A percentile compares a stretch with the other conserved stretches of the same genome.
These are phyloP conservation scores for Kurtzmaniella fragi DNA, from an alignment of 805 yeast species.

Conservation along the genomic window DNA sequence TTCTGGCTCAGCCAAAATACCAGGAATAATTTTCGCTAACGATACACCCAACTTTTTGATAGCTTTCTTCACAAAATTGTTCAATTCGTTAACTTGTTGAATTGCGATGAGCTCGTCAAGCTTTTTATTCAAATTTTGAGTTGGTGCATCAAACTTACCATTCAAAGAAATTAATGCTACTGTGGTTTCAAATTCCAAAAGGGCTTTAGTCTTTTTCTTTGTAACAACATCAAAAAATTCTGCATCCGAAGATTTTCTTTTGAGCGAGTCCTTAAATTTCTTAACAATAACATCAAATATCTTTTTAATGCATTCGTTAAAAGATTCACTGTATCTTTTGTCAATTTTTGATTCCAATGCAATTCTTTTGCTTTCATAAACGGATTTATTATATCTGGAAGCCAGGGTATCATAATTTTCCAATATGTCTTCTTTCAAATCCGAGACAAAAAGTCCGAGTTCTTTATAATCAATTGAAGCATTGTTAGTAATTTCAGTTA, in stretches of 20 bases:
- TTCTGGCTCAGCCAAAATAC: conserved; percentile 46
- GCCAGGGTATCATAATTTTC: conserved; percentile 64
- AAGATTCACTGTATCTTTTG: conserved; percentile 24
- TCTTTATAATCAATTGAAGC: conserved; percentile 37
- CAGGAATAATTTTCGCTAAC: conserved; percentile 48
- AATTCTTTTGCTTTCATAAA: conserved; percentile 59
- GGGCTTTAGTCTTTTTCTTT: conserved; percentile 2
- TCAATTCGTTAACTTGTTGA: conserved; percentile 32
- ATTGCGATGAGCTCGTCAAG: conserved; percentile 34
- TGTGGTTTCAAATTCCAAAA: conserved; percentile 10
- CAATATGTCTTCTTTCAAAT: conserved; percentile 44
- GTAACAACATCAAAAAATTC: conserved; percentile 12
- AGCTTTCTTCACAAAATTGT: conserved; percentile 27
- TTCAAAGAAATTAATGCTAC: conserved; percentile 20
- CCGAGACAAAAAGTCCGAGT: conserved; percentile 40
- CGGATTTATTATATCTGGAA: conserved; percentile 62
- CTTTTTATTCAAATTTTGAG: conserved; percentile 25
- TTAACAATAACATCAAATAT: conserved; percentile 32
- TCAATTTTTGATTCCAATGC: conserved; percentile 43
- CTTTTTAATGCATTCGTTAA: conserved; percentile 26
- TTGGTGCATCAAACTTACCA: conserved; percentile 22
- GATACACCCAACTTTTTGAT: conserved; percentile 42
- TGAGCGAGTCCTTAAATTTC: conserved; percentile 9
- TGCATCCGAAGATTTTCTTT: conserved; percentile 1
- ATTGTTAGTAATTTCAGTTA: conserved; percentile 1